Base-by-base conservation (phyloP, 495 filamentous ascomycete genomes). In the Lophiotrema nucula region DNA sequence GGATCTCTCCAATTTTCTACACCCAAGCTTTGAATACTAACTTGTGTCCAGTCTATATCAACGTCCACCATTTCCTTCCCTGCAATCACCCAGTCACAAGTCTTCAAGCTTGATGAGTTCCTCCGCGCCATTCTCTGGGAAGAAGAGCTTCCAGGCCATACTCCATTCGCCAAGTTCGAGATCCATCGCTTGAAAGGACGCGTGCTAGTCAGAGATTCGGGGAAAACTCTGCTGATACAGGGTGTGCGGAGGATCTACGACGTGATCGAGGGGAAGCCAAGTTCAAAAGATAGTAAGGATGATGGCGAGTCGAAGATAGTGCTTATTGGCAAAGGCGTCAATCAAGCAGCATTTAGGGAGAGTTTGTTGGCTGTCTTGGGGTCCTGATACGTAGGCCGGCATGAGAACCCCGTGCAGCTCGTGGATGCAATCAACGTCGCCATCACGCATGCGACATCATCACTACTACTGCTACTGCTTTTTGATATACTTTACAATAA, bases 191-290 rank as follows among this genome's bases (percentile, higher is more conserved):
- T 91, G 25, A 98, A 98, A 71, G 92, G 90, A 8, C 83, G 87
- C 18, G 54, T 96, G 3, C 70, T 76, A 0, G 68, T 87, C 5
- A 62, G 75, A 0, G 78, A 86, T 43, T 8, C 8, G 58, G 90
- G 89, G 0, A 71, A 72, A 2, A 77, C 78, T 26, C 87, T 86
- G 67, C 82, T 97, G 60, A 79, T 97, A 4, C 93, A 98, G 69
- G 93, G 92, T 16, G 93, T 98, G 2, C 77, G 92, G 27, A 92
- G 97, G 52, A 77, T 96, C 6, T 98, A 97, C 68, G 93, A 97
- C 67, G 88, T 97, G 16, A 77, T 89, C 27, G 90, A 95, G 21
- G 49, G 47, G 31, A 67, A 62, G 12, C n/a, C n/a, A n/a, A n/a
- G n/a, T n/a, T 53, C 62, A 26, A 69, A 65, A 27, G 55, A 48